A percentile compares a stretch with the other conserved stretches of the same genome.
Evolutionary conservation across 202 grass and related monocot species (phyloP).

Genomic region (Panicum hallii): DNA sequence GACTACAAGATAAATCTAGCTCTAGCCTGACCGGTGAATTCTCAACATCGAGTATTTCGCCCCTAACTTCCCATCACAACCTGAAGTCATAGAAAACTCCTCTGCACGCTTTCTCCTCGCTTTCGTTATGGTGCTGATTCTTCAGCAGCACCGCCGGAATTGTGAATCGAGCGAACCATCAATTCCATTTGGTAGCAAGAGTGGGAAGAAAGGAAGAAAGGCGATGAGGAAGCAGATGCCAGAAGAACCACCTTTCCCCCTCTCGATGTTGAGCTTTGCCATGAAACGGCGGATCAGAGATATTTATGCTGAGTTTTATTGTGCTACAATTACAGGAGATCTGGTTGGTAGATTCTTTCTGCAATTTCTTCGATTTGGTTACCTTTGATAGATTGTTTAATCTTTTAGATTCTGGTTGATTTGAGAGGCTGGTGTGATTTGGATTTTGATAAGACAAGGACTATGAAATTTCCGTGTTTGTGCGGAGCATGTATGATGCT

Average conservation of each 20-base stretch:
- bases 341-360: conserved; percentile 45
- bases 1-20: conserved; percentile 17
- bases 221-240: neutral
- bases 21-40: neutral
- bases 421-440: conserved; percentile 24
- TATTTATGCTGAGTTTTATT: neutral
- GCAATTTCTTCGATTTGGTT: conserved; percentile 18
- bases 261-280: conserved; percentile 41
- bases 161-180: conserved; percentile 21
- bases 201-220: conserved; percentile 32
- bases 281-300: conserved; percentile 38
- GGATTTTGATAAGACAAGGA: neutral
- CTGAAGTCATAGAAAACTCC: conserved; percentile 20
- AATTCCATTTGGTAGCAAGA: neutral
- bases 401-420: conserved; percentile 21
- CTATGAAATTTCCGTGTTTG: neutral
- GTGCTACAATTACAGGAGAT: neutral
- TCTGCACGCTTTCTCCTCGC: neutral
- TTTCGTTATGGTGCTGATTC: neutral
- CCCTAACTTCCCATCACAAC: neutral
- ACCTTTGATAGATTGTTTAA: conserved; percentile 11
- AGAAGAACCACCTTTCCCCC: conserved; percentile 13
- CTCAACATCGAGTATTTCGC: neutral
- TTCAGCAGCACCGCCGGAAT: neutral
- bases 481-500: neutral